phyloP scores from a whole-genome alignment of 306 rosid genomes.

The Vigna hirtella region DNA sequence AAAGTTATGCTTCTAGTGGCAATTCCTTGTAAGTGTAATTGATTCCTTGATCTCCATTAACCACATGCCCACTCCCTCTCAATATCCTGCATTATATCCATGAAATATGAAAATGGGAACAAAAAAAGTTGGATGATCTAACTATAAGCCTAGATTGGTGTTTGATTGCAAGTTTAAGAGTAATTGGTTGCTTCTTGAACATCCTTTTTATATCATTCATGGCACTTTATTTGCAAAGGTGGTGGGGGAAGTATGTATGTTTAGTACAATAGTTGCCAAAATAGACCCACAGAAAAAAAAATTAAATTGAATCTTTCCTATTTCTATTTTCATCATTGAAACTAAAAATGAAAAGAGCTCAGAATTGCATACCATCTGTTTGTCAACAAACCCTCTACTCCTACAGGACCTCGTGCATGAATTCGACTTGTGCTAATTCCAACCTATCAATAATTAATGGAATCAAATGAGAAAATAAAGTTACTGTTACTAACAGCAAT shows the following conservation, averaged over 20 bases:
- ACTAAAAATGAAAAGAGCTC: background rate
- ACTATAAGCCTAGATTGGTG: background rate
- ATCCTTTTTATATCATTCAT: background rate
- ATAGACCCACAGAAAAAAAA: background rate
- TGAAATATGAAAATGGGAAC: background rate
- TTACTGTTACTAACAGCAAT: background rate
- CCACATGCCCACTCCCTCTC: constrained; percentile 87
- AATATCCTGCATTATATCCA: constrained; percentile 71
- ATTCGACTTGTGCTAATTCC: constrained; percentile 80
- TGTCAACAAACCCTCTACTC: constrained; percentile 92
- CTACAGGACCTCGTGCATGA: constrained; percentile 98
- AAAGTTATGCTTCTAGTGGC: constrained; percentile 38
- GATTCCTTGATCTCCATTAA: constrained; percentile 70
- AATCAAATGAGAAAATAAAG: constrained; percentile 32
- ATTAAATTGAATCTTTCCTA: background rate
- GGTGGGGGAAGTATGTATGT: background rate
- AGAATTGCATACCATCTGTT: constrained; percentile 72
- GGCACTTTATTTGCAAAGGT: background rate
- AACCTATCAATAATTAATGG: constrained; percentile 58
- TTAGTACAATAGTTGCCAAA: background rate
- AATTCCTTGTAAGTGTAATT: constrained; percentile 64
- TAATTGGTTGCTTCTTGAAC: constrained; percentile 2
- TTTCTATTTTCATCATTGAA: background rate
- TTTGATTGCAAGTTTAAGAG: background rate
- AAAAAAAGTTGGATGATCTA: background rate